Evolutionary conservation across 176 grass and related monocot species (phyloP), one percentile per base, ranked within the genome.

Genomic region (Eleusine indica): DNA sequence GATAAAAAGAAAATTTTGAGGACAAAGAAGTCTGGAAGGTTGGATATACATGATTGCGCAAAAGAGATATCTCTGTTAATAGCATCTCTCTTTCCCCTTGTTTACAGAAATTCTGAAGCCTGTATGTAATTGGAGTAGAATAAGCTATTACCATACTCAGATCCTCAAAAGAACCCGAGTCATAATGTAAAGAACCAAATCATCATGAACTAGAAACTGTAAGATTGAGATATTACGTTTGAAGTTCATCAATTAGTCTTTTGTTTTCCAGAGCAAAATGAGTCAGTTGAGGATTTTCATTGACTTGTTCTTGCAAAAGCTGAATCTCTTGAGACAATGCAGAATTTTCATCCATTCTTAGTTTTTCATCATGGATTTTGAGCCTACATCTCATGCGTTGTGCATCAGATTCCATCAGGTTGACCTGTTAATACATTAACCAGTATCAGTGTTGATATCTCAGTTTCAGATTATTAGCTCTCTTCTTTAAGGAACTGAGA

Each of bases 261-360:
- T 87, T 91, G 78, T 96, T 96, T 92, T 96, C 91, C 70, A 96
- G 89, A 82, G 90, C 94, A 80, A 96, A 96, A 70, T 96, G 86
- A 79, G 79, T 85, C 74, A 93, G 66, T 82, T 91, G 84, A 85
- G 94, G 86, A 73, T 93, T 93, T 52, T 77, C 91, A 51, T 91
- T 87, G 65, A 90, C 74, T 78, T 87, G 86, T 69, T 91, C 82
- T 66, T 85, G 80, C 84, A 96, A 70, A 28, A 96, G 61, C 30
- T 93, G 64, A 65, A 87, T 87, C 74, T 96, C 84, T 91, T 89
- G 73, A 41, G 64, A 85, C 68, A 96, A 63, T 71, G 86, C 80
- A 83, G 79, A 68, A 93, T 91, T 96, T 86, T 93, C 91, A 71
- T 88, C 93, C 73, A 86, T 84, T 84, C 80, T 89, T 86, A 89